Conservation (phyloP, 441 rosid genomes). For the Sinapis alba region DNA sequence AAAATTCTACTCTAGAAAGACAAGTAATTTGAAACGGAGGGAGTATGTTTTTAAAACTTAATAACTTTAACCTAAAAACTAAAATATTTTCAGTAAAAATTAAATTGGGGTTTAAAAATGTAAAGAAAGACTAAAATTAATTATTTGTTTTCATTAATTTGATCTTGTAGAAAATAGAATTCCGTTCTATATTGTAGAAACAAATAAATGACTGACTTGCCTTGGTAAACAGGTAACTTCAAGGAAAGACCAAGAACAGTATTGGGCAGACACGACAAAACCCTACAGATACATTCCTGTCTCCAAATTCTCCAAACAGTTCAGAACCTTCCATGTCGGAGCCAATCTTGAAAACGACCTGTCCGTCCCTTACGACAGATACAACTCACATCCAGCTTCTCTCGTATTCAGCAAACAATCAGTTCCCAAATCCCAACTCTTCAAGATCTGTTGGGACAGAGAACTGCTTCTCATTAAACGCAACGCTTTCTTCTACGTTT, state of each 20-base stretch:
- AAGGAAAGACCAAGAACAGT: slow-evolving; percentile 90
- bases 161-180: too few relatives aligned
- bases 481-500: slow-evolving; percentile 65
- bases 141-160: too few relatives aligned
- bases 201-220: neutral
- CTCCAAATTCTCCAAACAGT: slow-evolving; percentile 59
- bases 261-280: slow-evolving; percentile 62
- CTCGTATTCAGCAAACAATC: slow-evolving; percentile 61
- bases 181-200: neutral
- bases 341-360: slow-evolving; percentile 56
- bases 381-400: slow-evolving; percentile 69
- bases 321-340: slow-evolving; percentile 74
- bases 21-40: too few relatives aligned
- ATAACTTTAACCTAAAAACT: too few relatives aligned
- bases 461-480: slow-evolving; percentile 81
- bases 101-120: neutral
- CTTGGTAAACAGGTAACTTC: slow-evolving; percentile 74
- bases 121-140: too few relatives aligned
- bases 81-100: too few relatives aligned
- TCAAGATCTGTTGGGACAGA: slow-evolving; percentile 78
- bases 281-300: slow-evolving; percentile 74
- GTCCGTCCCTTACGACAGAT: slow-evolving; percentile 60
- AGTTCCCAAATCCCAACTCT: slow-evolving; percentile 62
- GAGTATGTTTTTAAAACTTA: too few relatives aligned
- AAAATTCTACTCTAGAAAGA: too few relatives aligned